phyloP scores from a whole-genome alignment of 257 asterid genomes.

The Euphrasia confusa region DNA sequence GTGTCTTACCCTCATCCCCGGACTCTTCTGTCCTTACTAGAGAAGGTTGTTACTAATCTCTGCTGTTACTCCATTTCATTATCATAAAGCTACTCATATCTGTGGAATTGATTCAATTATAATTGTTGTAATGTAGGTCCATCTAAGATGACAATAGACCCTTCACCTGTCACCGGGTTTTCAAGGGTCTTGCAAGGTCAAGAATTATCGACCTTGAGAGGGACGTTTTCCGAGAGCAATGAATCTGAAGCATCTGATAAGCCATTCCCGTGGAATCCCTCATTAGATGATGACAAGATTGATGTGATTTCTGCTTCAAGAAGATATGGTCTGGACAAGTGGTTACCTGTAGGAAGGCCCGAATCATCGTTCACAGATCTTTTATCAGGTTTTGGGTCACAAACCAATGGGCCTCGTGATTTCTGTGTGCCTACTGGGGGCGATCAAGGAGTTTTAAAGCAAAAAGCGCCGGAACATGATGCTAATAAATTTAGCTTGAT shows the following conservation, averaged over 20 bases:
- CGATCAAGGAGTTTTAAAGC: conserved; percentile 44
- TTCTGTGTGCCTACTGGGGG: conserved; percentile 34
- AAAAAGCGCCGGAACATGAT: conserved; percentile 47
- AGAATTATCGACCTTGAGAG: conserved; percentile 78
- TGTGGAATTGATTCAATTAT: neutral
- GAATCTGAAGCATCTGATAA: conserved; percentile 70
- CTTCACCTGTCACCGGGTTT: conserved; percentile 58
- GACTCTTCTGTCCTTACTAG: conserved; percentile 79
- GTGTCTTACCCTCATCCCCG: conserved; percentile 62
- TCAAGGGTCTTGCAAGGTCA: conserved; percentile 96
- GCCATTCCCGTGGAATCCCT: conserved; percentile 46
- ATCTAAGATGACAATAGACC: conserved; percentile 60
- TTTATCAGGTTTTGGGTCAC: conserved; percentile 74
- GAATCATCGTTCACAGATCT: conserved; percentile 77
- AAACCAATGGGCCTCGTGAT: conserved; percentile 41
- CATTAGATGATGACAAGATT: conserved; percentile 54
- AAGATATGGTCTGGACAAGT: conserved; percentile 51
- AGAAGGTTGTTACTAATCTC: conserved; percentile 44
- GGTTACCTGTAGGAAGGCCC: conserved; percentile 60
- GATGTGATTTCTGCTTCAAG: conserved; percentile 44
- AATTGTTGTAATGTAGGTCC: conserved; percentile 53
- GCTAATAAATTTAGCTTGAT: conserved; percentile 39
- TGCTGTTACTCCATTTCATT: no score
- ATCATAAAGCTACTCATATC: no score
- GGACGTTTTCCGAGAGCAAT: conserved; percentile 49